A percentile compares a stretch with the other conserved stretches of the same genome.
phyloP scores from a whole-genome alignment of 2,329 filamentous ascomycete species.

The Diaporthe sp. region DNA sequence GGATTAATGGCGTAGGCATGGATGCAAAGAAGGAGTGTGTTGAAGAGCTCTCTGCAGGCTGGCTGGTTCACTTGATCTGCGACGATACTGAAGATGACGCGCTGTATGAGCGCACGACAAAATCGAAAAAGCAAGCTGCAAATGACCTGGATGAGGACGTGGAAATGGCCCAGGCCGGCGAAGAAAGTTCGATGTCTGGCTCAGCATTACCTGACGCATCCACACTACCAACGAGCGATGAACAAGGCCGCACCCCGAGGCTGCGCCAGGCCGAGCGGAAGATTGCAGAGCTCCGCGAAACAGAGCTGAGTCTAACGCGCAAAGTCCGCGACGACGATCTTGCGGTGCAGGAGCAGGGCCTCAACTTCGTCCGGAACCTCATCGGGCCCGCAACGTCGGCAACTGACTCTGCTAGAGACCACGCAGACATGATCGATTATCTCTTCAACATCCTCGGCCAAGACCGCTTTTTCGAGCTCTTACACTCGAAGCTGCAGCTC shows the following conservation, averaged over 20 bases:
- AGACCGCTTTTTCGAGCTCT: slow-evolving; percentile 82
- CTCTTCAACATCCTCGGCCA: slow-evolving; percentile 82
- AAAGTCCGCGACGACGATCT: slow-evolving; percentile 83
- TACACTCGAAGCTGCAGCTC: slow-evolving; percentile 81
- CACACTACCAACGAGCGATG: slow-evolving; percentile 39
- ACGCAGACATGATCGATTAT: slow-evolving; percentile 84
- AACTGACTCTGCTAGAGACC: slow-evolving; percentile 63
- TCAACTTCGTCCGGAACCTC: slow-evolving; percentile 91
- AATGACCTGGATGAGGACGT: slow-evolving; percentile 68
- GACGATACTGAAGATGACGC: slow-evolving; percentile 69
- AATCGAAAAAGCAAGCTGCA: slow-evolving; percentile 38
- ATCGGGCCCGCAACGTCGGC: slow-evolving; percentile 73
- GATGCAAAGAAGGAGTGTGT: slow-evolving; percentile 83
- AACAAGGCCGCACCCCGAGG: slow-evolving; percentile 52
- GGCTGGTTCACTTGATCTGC: slow-evolving; percentile 84
- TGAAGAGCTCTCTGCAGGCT: slow-evolving; percentile 80
- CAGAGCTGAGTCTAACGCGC: slow-evolving; percentile 75
- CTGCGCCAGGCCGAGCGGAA: slow-evolving; percentile 64
- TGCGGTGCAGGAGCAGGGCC: slow-evolving; percentile 89
- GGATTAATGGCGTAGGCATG: slow-evolving; percentile 79
- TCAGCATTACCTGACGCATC: slow-evolving; percentile 42
- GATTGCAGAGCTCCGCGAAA: slow-evolving; percentile 68
- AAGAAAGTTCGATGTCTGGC: slow-evolving; percentile 48
- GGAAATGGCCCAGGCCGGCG: slow-evolving; percentile 65
- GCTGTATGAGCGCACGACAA: slow-evolving; percentile 50